A percentile compares a stretch with the other conserved stretches of the same genome.
Conservation (phyloP, 257 asterid species). For the Solanum ossicruentum region DNA sequence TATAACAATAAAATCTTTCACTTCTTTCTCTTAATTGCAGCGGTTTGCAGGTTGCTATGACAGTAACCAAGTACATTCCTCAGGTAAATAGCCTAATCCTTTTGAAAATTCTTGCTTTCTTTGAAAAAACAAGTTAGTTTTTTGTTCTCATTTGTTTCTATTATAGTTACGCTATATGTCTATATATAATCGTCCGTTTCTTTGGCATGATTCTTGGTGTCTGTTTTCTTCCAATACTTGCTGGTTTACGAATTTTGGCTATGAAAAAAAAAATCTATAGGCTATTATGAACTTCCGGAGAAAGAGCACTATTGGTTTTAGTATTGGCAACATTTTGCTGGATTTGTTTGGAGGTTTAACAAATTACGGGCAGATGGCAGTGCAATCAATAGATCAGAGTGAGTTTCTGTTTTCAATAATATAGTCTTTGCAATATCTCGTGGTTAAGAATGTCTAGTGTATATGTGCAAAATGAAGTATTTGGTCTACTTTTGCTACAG, state of each 20-base stretch:
- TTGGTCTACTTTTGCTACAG: constrained; percentile 15
- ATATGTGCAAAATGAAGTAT: background rate
- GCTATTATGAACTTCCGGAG: constrained; percentile 56
- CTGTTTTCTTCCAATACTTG: background rate
- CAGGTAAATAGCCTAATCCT: constrained; percentile 39
- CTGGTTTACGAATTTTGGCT: background rate
- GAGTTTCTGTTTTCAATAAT: constrained; percentile 6
- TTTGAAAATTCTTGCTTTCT: background rate
- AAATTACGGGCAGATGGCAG: constrained; percentile 72
- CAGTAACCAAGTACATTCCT: constrained; percentile 82
- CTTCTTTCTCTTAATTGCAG: constrained; percentile 24
- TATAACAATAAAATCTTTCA: background rate
- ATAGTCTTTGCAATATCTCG: background rate
- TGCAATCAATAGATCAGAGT: constrained; percentile 90
- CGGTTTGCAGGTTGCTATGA: constrained; percentile 76
- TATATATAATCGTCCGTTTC: background rate
- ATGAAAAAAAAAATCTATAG: constrained; percentile 13
- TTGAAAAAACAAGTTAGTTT: background rate
- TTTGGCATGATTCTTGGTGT: background rate
- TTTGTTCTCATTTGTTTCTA: background rate
- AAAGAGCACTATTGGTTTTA: constrained; percentile 82
- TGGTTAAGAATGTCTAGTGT: background rate
- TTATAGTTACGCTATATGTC: background rate
- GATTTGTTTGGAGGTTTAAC: constrained; percentile 81
- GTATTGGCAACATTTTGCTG: constrained; percentile 87